Conservation (phyloP, 2,329 filamentous ascomycete species). For the Phaeosphaeriaceae sp. region DNA sequence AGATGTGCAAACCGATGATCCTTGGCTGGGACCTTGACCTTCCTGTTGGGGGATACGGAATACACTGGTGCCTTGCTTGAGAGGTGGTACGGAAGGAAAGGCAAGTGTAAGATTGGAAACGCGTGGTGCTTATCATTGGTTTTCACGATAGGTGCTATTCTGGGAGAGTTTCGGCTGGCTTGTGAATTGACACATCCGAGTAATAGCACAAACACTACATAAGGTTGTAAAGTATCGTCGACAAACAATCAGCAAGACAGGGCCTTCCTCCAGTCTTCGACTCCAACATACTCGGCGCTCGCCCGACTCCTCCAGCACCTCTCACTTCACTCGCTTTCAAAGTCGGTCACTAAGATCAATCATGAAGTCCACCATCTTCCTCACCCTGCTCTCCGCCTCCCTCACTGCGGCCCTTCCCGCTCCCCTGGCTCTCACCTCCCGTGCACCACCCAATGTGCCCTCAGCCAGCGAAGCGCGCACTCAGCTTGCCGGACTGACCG, state of each 20-base stretch:
- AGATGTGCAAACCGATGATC: conserved; percentile 21
- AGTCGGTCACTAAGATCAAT: too few species aligned
- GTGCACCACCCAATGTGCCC: conserved; percentile 68
- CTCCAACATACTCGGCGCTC: conserved; percentile 1
- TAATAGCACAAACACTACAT: background rate
- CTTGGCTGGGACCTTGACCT: conserved; percentile 34
- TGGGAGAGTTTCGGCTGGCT: background rate
- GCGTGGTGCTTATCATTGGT: conserved; percentile 42
- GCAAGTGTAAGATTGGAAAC: conserved; percentile 8
- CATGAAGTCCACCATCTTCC: conserved; percentile 41
- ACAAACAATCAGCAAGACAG: conserved; percentile 2
- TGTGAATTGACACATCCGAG: background rate
- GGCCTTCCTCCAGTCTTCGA: conserved; percentile 4
- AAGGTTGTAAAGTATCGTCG: background rate
- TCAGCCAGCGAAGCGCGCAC: conserved; percentile 62
- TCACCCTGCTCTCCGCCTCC: conserved; percentile 32
- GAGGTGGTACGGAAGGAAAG: conserved; percentile 17
- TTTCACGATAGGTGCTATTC: conserved; percentile 10
- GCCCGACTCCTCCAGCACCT: background rate
- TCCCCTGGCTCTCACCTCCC: conserved; percentile 33
- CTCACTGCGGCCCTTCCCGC: conserved; percentile 38
- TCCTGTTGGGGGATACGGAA: conserved; percentile 29
- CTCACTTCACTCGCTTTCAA: too few species aligned
- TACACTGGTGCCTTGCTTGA: conserved; percentile 22
- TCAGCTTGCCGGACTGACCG: conserved; percentile 65